These are phyloP conservation scores for Corrigiola litoralis DNA, from an alignment of 179 eudicot species.

Conservation along the genomic window DNA sequence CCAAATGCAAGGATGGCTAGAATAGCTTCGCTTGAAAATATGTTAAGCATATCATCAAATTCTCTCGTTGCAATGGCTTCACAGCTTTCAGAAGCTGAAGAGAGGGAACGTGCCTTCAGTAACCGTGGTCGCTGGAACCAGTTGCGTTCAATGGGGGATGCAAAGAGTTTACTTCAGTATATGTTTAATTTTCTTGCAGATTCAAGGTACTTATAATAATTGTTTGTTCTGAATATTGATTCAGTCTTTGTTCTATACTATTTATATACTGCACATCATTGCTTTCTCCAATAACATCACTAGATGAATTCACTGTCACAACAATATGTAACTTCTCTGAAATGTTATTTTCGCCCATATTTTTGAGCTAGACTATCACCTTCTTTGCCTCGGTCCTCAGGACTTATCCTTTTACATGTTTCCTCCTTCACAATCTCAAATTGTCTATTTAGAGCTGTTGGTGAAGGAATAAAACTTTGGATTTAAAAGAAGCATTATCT, in stretches of 20 bases:
- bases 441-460: no score
- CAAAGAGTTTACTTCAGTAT: slow-evolving; percentile 81
- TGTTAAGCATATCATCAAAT: slow-evolving; percentile 90
- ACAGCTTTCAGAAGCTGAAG: slow-evolving; percentile 99
- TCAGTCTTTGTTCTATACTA: no score
- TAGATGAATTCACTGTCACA: no score
- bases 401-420: no score
- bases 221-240: background rate
- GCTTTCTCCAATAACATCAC: background rate
- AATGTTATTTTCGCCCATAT: no score
- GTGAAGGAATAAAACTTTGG: no score
- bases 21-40: slow-evolving; percentile 88
- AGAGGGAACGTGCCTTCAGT: slow-evolving; percentile 79
- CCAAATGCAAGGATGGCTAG: slow-evolving; percentile 93
- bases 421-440: no score
- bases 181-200: slow-evolving; percentile 87
- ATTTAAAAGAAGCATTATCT: no score
- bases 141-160: slow-evolving; percentile 95
- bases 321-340: no score
- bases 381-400: no score
- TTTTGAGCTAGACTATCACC: no score
- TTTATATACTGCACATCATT: background rate
- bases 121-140: slow-evolving; percentile 94
- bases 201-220: slow-evolving; percentile 49
- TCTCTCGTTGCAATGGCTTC: slow-evolving; percentile 99